Evolutionary conservation across 441 rosid genomes (phyloP).

Genomic region (Jatropha podagrica): DNA sequence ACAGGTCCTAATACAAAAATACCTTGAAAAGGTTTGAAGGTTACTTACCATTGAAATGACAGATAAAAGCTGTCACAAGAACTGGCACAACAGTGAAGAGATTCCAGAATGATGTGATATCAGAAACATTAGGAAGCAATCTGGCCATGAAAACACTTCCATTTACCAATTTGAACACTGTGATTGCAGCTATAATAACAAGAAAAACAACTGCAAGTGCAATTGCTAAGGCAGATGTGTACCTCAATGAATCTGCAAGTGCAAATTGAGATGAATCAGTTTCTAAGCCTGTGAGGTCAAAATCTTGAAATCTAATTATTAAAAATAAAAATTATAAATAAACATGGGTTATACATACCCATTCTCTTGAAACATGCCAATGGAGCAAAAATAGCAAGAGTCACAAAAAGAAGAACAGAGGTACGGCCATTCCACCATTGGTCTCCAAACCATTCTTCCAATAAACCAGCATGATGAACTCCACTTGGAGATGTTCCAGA

Average conservation of each 20-base stretch:
- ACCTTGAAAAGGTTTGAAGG: not conserved
- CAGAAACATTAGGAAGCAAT: constrained; percentile 60
- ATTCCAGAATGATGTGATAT: constrained; percentile 64
- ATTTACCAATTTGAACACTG: constrained; percentile 53
- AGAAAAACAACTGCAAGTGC: constrained; percentile 78
- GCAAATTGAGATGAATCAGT: not conserved
- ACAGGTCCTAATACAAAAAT: too few relatives aligned
- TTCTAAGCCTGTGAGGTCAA: not conserved
- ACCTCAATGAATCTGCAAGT: constrained; percentile 76
- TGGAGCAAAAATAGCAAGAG: constrained; percentile 67
- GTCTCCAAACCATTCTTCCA: constrained; percentile 86
- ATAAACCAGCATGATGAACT: constrained; percentile 70
- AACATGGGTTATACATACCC: constrained; percentile 34
- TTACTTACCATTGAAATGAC: constrained; percentile 77
- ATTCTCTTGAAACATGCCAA: constrained; percentile 81
- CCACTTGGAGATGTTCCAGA: constrained; percentile 79
- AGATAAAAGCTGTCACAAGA: constrained; percentile 80
- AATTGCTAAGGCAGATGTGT: constrained; percentile 73
- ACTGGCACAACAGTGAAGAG: constrained; percentile 81
- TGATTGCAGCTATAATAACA: constrained; percentile 66
- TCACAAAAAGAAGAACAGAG: constrained; percentile 56
- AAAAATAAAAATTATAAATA: not conserved
- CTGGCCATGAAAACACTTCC: constrained; percentile 69
- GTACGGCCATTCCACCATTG: constrained; percentile 87
- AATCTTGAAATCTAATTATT: not conserved